Evolutionary conservation across 768 basidiomycete species (phyloP).

Genomic region (Rhodocollybia butyracea): DNA sequence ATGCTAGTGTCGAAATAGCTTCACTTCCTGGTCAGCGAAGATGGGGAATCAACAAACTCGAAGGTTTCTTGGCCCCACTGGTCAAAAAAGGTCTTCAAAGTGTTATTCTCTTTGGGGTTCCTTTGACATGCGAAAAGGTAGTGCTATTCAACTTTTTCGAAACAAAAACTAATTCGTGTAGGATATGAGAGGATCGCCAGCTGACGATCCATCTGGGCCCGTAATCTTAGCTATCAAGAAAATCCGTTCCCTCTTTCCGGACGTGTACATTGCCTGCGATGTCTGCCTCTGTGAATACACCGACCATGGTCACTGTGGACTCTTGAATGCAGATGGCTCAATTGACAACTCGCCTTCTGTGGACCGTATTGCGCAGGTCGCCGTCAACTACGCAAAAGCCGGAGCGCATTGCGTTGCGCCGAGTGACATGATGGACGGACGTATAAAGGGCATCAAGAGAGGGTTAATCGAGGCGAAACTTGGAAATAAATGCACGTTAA

Average conservation of each 20-base stretch:
- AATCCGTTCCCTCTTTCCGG: conserved; percentile 74
- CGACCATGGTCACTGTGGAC: conserved; percentile 94
- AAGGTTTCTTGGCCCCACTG: conserved; percentile 81
- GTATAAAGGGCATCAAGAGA: conserved; percentile 86
- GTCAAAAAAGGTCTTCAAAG: conserved; percentile 87
- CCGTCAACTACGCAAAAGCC: conserved; percentile 86
- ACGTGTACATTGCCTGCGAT: conserved; percentile 87
- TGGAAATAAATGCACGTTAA: conserved; percentile 87
- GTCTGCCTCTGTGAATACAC: conserved; percentile 99
- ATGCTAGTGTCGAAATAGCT: conserved; percentile 74
- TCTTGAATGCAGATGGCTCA: conserved; percentile 68
- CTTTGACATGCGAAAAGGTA: conserved; percentile 79
- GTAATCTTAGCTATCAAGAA: conserved; percentile 91
- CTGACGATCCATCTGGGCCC: conserved; percentile 87
- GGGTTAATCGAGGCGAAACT: conserved; percentile 78
- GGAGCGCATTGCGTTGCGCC: conserved; percentile 99
- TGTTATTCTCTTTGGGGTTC: conserved; percentile 95
- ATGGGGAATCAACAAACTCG: conserved; percentile 95
- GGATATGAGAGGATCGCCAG: conserved; percentile 83
- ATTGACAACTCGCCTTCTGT: conserved; percentile 80
- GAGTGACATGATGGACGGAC: conserved; percentile 99
- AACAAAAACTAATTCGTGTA: conserved; percentile 23
- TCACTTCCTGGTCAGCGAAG: conserved; percentile 83
- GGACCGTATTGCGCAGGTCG: conserved; percentile 87
- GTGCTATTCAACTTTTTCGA: conserved; percentile 9